Conservation (phyloP, 1,284 basidiomycete genomes). For the Marasmius sp. region DNA sequence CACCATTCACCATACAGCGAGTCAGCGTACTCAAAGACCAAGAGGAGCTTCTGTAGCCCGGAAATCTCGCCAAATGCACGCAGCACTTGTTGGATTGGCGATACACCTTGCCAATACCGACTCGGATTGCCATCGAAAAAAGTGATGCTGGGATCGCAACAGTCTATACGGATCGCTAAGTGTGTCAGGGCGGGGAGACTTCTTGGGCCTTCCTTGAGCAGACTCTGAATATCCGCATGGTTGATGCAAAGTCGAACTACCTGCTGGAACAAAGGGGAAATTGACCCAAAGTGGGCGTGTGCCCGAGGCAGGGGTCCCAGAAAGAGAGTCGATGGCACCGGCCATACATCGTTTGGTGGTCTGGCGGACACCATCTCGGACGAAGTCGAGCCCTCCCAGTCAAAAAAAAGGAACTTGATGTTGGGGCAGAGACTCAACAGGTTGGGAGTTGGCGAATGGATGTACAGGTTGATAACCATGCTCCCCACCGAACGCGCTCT, state of each 20-base stretch:
- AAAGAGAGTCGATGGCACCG: background rate
- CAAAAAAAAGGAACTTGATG: background rate
- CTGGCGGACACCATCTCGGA: background rate
- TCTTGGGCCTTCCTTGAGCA: background rate
- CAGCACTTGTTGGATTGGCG: background rate
- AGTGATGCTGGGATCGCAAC: background rate
- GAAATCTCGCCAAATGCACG: background rate
- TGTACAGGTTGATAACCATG: background rate
- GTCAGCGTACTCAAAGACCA: background rate
- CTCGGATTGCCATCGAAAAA: no score
- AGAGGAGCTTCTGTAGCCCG: background rate
- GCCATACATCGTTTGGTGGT: background rate
- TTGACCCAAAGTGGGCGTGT: background rate
- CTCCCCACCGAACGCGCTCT: background rate
- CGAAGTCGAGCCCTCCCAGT: background rate
- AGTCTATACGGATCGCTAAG: background rate
- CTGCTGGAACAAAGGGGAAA: background rate
- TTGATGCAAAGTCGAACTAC: background rate
- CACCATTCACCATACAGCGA: background rate
- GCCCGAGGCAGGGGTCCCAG: background rate
- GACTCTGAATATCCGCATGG: background rate
- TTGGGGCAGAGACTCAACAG: background rate
- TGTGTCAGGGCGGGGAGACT: background rate
- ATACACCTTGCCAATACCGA: background rate
- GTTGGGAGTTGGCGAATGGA: background rate